Evolutionary conservation across 73 alveolate species (phyloP).

Genomic region (Urostyla sp.): DNA sequence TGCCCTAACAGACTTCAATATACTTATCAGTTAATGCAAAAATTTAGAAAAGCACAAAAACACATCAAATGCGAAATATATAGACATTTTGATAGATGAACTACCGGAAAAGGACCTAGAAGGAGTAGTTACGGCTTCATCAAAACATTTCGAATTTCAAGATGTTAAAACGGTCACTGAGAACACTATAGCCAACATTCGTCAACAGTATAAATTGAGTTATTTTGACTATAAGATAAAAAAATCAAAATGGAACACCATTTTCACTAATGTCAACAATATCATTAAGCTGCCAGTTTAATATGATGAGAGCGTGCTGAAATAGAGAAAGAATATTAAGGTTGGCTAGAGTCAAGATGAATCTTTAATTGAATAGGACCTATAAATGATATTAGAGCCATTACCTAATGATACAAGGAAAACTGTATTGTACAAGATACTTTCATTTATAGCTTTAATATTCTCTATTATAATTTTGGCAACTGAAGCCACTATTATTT

Average conservation of each 20-base stretch:
- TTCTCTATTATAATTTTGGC: slow-evolving; percentile 3
- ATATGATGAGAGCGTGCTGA: not conserved
- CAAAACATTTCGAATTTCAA: slow-evolving; percentile 15
- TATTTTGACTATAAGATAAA: slow-evolving; percentile 57
- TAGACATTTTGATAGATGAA: slow-evolving; percentile 52
- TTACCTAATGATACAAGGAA: slow-evolving; percentile 11
- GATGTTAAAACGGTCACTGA: slow-evolving; percentile 43
- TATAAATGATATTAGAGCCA: slow-evolving; percentile 1
- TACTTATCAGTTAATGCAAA: slow-evolving; percentile 50
- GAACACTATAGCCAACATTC: slow-evolving; percentile 45
- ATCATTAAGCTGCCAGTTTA: slow-evolving; percentile 10
- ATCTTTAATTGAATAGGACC: slow-evolving; percentile 1
- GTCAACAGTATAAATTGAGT: slow-evolving; percentile 20
- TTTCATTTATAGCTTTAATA: slow-evolving; percentile 14
- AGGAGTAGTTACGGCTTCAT: slow-evolving; percentile 18
- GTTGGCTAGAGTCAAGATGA: not conserved
- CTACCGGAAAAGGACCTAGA: slow-evolving; percentile 57
- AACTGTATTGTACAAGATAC: not conserved
- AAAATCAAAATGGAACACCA: slow-evolving; percentile 57
- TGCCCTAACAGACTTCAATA: slow-evolving; percentile 54
- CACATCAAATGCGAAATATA: slow-evolving; percentile 4
- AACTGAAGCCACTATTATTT: slow-evolving; percentile 15
- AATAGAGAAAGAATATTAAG: not conserved
- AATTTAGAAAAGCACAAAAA: slow-evolving; percentile 12
- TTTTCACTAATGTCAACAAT: slow-evolving; percentile 5